phyloP scores from a whole-genome alignment of 2,329 filamentous ascomycete species.

The Ophiostoma australiae region DNA sequence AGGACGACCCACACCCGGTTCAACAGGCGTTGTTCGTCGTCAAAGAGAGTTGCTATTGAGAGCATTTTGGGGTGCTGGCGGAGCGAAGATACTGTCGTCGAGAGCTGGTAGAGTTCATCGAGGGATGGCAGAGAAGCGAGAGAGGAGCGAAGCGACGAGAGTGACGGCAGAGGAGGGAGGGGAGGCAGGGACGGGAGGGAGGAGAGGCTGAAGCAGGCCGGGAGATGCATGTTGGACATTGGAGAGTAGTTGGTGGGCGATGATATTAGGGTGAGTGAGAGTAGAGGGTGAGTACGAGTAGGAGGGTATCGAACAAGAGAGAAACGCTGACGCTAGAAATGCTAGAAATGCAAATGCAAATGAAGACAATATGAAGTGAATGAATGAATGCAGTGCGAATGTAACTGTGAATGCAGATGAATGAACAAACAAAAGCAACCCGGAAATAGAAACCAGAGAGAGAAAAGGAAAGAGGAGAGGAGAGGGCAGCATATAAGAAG shows the following conservation, averaged over 20 bases:
- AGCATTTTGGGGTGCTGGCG: constrained; percentile 25
- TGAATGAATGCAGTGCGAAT: neutral
- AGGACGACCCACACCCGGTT: constrained; percentile 34
- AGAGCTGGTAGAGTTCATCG: neutral
- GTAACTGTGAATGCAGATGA: neutral
- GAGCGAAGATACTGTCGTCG: neutral
- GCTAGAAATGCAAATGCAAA: neutral
- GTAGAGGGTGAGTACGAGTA: neutral
- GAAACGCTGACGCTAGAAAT: constrained; percentile 21
- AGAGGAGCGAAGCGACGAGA: neutral
- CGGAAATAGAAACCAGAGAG: neutral
- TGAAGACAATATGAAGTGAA: constrained; percentile 2
- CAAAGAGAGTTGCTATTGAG: constrained; percentile 27
- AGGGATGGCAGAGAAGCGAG: neutral
- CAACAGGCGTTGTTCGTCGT: constrained; percentile 32
- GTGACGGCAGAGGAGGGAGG: neutral
- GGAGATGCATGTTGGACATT: constrained; percentile 15
- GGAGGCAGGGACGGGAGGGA: constrained; percentile 5
- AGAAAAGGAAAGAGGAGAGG: neutral
- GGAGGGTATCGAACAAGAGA: neutral
- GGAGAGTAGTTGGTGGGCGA: neutral
- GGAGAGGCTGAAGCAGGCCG: constrained; percentile 7
- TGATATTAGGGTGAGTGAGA: neutral
- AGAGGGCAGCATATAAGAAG: neutral
- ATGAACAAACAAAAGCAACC: neutral